Evolutionary conservation across 805 yeast genomes (phyloP).

Genomic region (Lachancea waltii): DNA sequence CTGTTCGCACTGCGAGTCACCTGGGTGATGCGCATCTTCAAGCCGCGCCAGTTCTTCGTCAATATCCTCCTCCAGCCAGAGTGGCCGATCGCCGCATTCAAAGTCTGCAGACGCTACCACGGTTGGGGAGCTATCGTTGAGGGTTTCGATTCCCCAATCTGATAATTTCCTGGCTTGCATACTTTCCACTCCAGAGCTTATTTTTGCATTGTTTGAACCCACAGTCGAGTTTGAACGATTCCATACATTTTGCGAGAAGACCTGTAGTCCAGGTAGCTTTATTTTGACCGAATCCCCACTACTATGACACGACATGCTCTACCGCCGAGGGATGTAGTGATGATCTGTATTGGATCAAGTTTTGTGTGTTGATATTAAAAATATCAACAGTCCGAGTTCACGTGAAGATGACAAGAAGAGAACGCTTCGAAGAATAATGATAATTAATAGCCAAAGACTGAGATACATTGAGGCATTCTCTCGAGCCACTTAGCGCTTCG

Average conservation of each 20-base stretch:
- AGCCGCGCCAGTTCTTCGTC: background rate
- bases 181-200: background rate
- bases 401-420: no score
- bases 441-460: no score
- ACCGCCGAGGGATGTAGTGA: slow-evolving; percentile 1
- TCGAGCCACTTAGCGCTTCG: no score
- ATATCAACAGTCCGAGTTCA: no score
- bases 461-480: no score
- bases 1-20: background rate
- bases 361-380: no score
- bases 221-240: slow-evolving; percentile 6
- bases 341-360: no score
- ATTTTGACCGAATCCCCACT: slow-evolving; percentile 2
- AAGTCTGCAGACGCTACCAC: slow-evolving; percentile 18
- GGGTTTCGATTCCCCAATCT: slow-evolving; percentile 11
- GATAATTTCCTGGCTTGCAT: slow-evolving; percentile 5
- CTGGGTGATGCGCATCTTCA: background rate
- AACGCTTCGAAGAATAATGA: no score
- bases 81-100: slow-evolving; percentile 2
- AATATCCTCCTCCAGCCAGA: slow-evolving; percentile 3
- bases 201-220: background rate
- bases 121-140: slow-evolving; percentile 27
- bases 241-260: slow-evolving; percentile 7
- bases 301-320: slow-evolving; percentile 3
- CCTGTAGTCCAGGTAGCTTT: slow-evolving; percentile 14